A percentile compares a stretch with the other conserved stretches of the same genome.
Evolutionary conservation across 345 rosid genomes (phyloP).

Genomic region (Trapa incisa): DNA sequence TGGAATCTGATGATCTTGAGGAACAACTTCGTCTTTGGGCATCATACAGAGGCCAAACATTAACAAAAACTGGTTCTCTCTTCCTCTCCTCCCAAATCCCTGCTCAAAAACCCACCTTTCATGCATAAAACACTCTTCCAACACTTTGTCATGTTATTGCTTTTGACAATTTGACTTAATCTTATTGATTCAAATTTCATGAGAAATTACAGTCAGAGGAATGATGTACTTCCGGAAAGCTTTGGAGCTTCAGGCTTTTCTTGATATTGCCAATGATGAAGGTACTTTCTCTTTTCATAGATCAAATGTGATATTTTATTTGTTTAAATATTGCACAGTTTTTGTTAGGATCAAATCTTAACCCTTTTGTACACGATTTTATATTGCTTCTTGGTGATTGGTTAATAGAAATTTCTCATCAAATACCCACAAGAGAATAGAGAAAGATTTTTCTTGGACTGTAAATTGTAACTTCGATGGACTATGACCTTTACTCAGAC

Average conservation of each 20-base stretch:
- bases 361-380: no score
- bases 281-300: conserved; percentile 31
- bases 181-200: conserved; percentile 3
- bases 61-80: conserved; percentile 85
- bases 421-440: no score
- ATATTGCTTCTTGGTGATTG: no score
- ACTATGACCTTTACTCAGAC: conserved; percentile 25
- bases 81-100: background rate
- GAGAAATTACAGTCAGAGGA: conserved; percentile 71
- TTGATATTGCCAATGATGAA: conserved; percentile 96
- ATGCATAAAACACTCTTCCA: background rate
- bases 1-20: conserved; percentile 41
- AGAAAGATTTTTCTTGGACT: no score
- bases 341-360: background rate
- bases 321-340: background rate
- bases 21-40: conserved; percentile 93
- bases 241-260: conserved; percentile 98
- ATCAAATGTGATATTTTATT: conserved; percentile 1
- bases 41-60: conserved; percentile 92
- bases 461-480: no score
- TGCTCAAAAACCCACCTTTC: background rate
- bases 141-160: background rate
- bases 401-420: no score
- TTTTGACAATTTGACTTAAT: background rate
- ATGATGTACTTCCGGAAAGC: conserved; percentile 99